Conservation (phyloP, 257 asterid species). For the Striga asiatica region DNA sequence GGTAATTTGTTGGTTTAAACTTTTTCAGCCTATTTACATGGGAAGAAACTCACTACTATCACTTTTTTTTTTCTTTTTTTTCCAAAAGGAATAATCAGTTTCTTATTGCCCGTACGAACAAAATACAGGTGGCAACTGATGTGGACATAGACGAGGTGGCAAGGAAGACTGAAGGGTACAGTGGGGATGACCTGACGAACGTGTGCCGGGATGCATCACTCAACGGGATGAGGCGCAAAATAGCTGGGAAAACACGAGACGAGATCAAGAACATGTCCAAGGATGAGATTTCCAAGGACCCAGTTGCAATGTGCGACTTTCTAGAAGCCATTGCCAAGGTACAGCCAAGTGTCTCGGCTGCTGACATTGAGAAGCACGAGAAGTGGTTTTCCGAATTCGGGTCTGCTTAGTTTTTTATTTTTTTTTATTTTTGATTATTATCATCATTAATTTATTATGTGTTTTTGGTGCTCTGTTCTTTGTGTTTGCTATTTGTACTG, state of each 20-base stretch:
- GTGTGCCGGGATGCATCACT: slow-evolving; percentile 91
- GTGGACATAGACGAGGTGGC: slow-evolving; percentile 93
- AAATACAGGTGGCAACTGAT: slow-evolving; percentile 80
- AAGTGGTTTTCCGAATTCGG: slow-evolving; percentile 94
- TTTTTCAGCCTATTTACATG: too few species aligned
- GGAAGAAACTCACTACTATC: too few species aligned
- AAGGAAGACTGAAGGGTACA: slow-evolving; percentile 86
- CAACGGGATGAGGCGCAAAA: slow-evolving; percentile 85
- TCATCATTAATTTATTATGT: too few species aligned
- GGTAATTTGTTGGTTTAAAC: slow-evolving; percentile 27
- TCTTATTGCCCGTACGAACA: too few species aligned
- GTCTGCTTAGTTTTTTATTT: slow-evolving; percentile 37
- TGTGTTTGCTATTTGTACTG: too few species aligned
- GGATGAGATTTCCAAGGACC: slow-evolving; percentile 88
- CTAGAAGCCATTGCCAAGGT: slow-evolving; percentile 79
- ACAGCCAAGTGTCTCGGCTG: slow-evolving; percentile 90
- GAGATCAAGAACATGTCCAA: slow-evolving; percentile 88
- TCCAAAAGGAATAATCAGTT: too few species aligned
- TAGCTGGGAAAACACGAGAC: slow-evolving; percentile 88
- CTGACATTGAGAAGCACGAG: slow-evolving; percentile 88
- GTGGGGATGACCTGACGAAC: slow-evolving; percentile 94
- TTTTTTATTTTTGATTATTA: too few species aligned
- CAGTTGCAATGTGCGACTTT: slow-evolving; percentile 89
- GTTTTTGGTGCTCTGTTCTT: too few species aligned
- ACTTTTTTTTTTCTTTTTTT: too few species aligned